These are phyloP conservation scores for Echinosophora koreensis DNA, from an alignment of 306 rosid genomes.

Conservation along the genomic window DNA sequence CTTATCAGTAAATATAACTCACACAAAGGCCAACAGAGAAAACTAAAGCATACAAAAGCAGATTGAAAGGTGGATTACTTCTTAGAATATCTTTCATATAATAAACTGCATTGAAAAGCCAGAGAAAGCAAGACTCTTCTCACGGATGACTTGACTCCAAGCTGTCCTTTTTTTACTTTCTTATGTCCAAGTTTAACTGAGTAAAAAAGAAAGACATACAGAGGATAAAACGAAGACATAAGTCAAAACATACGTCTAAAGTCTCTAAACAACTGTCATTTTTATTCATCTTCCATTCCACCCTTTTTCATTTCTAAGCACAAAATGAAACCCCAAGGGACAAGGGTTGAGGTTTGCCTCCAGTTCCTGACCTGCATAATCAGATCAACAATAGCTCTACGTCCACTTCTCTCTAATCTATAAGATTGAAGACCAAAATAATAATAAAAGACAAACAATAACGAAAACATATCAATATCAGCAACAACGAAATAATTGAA, in stretches of 20 bases:
- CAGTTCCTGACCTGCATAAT: neutral
- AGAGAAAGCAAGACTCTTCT: slow-evolving; percentile 22
- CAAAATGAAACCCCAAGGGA: neutral
- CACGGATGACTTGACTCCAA: neutral
- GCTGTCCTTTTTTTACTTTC: neutral
- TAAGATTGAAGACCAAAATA: neutral
- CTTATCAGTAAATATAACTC: slow-evolving; percentile 5
- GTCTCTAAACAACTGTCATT: neutral
- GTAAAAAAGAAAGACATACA: neutral
- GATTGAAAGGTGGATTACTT: neutral
- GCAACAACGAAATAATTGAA: neutral
- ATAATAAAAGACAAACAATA: neutral
- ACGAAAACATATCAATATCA: neutral
- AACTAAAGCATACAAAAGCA: neutral
- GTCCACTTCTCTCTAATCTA: neutral
- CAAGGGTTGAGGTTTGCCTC: neutral
- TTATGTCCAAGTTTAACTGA: neutral
- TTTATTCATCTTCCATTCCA: neutral
- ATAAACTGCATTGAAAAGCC: neutral
- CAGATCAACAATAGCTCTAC: neutral
- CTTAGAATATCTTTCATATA: slow-evolving; percentile 4
- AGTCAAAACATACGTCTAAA: neutral
- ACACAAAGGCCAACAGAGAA: slow-evolving; percentile 2
- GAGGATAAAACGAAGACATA: no score
- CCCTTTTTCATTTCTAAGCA: slow-evolving; percentile 16